phyloP scores from a whole-genome alignment of 2,329 filamentous ascomycete genomes.

The Aureobasidium leucospermi region DNA sequence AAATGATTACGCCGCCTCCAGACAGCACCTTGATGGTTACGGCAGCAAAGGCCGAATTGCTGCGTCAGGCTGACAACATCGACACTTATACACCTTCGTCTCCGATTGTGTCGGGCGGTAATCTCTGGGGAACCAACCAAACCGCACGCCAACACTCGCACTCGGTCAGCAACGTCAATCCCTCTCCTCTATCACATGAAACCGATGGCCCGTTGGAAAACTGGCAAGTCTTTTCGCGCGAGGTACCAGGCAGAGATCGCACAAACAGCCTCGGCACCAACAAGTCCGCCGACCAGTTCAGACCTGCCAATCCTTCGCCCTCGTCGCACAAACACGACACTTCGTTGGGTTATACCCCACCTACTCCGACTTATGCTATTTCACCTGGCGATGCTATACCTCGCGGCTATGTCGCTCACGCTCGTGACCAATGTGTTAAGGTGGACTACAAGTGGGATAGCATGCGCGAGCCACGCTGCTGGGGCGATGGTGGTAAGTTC shows the following conservation, averaged over 20 bases:
- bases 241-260: slow-evolving; percentile 31
- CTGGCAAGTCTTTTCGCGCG: slow-evolving; percentile 33
- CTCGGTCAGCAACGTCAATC: slow-evolving; percentile 10
- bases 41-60: slow-evolving; percentile 76
- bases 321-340: slow-evolving; percentile 21
- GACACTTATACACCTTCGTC: slow-evolving; percentile 36
- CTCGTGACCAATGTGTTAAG: slow-evolving; percentile 73
- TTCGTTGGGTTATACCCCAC: slow-evolving; percentile 57
- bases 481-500: slow-evolving; percentile 80
- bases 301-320: background rate
- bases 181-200: background rate
- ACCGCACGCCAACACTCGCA: slow-evolving; percentile 13
- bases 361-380: slow-evolving; percentile 74
- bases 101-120: slow-evolving; percentile 26
- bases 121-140: slow-evolving; percentile 40
- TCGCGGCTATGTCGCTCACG: slow-evolving; percentile 80
- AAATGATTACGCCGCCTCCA: slow-evolving; percentile 83
- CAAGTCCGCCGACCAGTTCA: background rate
- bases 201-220: slow-evolving; percentile 20
- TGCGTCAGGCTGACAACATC: slow-evolving; percentile 65
- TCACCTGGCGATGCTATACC: slow-evolving; percentile 76
- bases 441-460: slow-evolving; percentile 98
- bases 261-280: slow-evolving; percentile 34
- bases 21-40: slow-evolving; percentile 81
- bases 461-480: slow-evolving; percentile 66